Base-by-base conservation (phyloP, 2,329 filamentous ascomycete genomes). In the Ophiostoma novo-ulmi region DNA sequence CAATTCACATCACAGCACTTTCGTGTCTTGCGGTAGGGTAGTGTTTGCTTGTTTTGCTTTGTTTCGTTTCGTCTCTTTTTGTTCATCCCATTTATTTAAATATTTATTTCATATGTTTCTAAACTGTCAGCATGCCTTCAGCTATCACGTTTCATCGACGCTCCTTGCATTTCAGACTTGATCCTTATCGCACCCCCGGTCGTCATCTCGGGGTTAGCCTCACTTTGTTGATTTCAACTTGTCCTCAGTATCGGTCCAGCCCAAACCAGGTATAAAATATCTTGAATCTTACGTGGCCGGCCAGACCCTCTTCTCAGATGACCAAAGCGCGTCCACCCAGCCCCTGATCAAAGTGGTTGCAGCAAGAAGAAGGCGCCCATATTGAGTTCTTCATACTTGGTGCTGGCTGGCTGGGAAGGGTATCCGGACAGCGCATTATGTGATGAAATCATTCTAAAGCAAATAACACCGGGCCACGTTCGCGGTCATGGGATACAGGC, bases 1-100 rank as follows among this genome's bases (percentile, higher is more conserved):
- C 44, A 8, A 26, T 58, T 31, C 52, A 26, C 52, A 26, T n/a
- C 52, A 58, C 52, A 58, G n/a, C 14, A 13, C 52, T 26, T 58
- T 8, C 11, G n/a, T 13, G 26, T 26, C 52, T 58, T 26, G 4
- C 22, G 2, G n/a, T 11, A 26, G 5, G 17, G 4, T 26, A 58
- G 10, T 31, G n/a, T 26, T 26, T 26, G 17, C 52, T 65, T 70
- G 52, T 68, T 52, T 68, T 61, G 52, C 26, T 63, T 63, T 35
- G 58, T 63, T 63, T 63, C 58, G 58, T 63, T 35, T 63, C 26
- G 58, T 63, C 26, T 63, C 58, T 63, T 35, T 8, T 14, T 20
- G 5, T 14, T 20, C 55, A 31, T 17, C 52, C 26, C 26, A 5
- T 35, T 36, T 5, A 17, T 63, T 35, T 3, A 8, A 10, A 20